Percentiles rank a stretch among this genome's conserved stretches.
Evolutionary conservation across 192 early-diverging fungal genomes (phyloP).

Genomic region (Dissophora ornata): DNA sequence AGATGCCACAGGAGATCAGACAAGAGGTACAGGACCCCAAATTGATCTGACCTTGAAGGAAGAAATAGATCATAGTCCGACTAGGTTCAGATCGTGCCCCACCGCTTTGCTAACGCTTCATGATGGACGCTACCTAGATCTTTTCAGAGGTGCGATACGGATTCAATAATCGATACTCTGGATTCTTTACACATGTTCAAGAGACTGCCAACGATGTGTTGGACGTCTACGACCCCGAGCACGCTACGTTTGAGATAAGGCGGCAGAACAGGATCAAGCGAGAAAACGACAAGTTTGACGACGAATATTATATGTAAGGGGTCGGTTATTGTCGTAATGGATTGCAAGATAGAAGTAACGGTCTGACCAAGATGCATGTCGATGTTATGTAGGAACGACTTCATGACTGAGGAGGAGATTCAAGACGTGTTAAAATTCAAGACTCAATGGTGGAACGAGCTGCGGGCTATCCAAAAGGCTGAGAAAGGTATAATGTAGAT

Average conservation of each 20-base stretch:
- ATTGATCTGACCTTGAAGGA: too few relatives aligned
- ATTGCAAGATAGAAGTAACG: background rate
- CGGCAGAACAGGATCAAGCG: constrained; percentile 68
- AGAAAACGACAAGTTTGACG: constrained; percentile 91
- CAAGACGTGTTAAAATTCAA: constrained; percentile 77
- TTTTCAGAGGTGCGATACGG: constrained; percentile 75
- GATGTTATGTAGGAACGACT: constrained; percentile 83
- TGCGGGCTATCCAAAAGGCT: constrained; percentile 74
- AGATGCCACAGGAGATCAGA: constrained; percentile 77
- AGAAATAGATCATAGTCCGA: too few relatives aligned
- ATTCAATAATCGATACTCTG: constrained; percentile 89
- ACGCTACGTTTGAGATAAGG: constrained; percentile 62
- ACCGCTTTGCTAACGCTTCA: too few relatives aligned
- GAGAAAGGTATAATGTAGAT: constrained; percentile 32
- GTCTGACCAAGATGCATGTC: background rate
- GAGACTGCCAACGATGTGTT: constrained; percentile 80
- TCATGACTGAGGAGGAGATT: constrained; percentile 89
- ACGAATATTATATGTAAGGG: constrained; percentile 88
- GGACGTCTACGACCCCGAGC: constrained; percentile 69
- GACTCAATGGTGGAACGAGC: constrained; percentile 68
- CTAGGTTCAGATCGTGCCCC: too few relatives aligned
- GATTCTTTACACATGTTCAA: constrained; percentile 78
- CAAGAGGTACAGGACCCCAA: constrained; percentile 54
- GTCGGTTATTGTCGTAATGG: too few relatives aligned
- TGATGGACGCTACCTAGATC: too few relatives aligned